Conservation (phyloP, 169 alveolate genomes). For the Theileria orientalis region DNA sequence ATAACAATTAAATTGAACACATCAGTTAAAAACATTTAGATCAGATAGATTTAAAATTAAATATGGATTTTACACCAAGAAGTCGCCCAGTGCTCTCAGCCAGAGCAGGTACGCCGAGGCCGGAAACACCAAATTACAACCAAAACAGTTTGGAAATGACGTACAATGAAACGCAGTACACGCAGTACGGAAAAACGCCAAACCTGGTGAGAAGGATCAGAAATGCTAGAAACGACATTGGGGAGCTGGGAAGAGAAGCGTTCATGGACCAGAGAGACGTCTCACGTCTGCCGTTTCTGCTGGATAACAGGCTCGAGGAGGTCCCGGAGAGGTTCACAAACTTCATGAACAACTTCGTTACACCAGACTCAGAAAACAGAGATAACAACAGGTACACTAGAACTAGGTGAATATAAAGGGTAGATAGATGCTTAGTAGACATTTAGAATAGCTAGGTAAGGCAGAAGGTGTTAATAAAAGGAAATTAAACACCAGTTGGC, state of each 20-base stretch:
- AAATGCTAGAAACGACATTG: slow-evolving; percentile 82
- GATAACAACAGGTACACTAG: slow-evolving; percentile 32
- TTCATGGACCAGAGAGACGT: slow-evolving; percentile 81
- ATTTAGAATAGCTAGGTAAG: too few relatives aligned
- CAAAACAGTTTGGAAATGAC: not conserved
- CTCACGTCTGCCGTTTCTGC: slow-evolving; percentile 77
- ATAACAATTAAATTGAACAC: too few relatives aligned
- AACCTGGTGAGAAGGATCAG: slow-evolving; percentile 76
- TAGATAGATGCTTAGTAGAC: too few relatives aligned
- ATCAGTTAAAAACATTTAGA: too few relatives aligned
- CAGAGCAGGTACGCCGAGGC: slow-evolving; percentile 9
- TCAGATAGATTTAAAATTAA: too few relatives aligned
- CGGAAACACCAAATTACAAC: slow-evolving; percentile 35
- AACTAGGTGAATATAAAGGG: not conserved
- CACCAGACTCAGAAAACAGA: slow-evolving; percentile 59
- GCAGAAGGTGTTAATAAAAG: too few relatives aligned
- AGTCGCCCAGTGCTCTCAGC: slow-evolving; percentile 15
- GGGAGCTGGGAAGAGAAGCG: slow-evolving; percentile 85
- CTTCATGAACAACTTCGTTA: slow-evolving; percentile 71
- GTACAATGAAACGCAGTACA: slow-evolving; percentile 58
- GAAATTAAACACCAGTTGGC: too few relatives aligned
- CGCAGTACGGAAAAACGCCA: slow-evolving; percentile 82
- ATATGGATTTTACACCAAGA: slow-evolving; percentile 15
- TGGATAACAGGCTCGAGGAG: slow-evolving; percentile 74
- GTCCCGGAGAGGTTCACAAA: slow-evolving; percentile 70